Base-by-base conservation (phyloP, 768 basidiomycete genomes). In the Holtermannia corniformis region DNA sequence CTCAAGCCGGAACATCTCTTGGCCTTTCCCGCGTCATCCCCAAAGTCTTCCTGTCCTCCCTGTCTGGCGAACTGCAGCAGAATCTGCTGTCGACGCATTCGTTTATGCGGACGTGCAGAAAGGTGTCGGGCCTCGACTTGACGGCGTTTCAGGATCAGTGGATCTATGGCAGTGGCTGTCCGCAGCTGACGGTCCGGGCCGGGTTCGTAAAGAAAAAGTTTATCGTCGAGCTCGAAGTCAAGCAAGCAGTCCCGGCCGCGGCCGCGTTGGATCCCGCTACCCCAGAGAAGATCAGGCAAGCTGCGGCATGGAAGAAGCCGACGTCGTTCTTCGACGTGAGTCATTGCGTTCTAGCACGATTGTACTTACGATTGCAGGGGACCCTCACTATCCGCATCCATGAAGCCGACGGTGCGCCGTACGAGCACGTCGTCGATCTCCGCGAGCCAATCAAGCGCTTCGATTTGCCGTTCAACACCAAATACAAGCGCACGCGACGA, bases 301-400 rank as follows among this genome's bases (percentile, higher is more conserved):
- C 49, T 23, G 51, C 52, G 5, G 52, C 50, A 3, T 62, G 55
- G 51, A 64, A 65, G 49, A 59, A 64, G 45, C 91, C 92, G 20
- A 86, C 95, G 1, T 76, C 80, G 5, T 82, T 87, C 62, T 99
- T 99, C 61, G 92, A 96, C 76, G 87, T 87, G 21, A 55, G 64
- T 56, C 5, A 54, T 16, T 37, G 76, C 63, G 41, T 28, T 51
- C 25, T 44, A 41, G 21, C 26, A 7, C 10, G 21, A 22, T 44
- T 22, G 3, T 40, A n/a, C 50, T 49, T 44, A 49, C 53, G 21
- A 21, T 11, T 44, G 21, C 51, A 90, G 83, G 95, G 95, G 16
- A 88, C 91, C 78, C 89, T 99, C 85, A 97, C 95, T 23, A 85
- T 99, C 54, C 87, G 95, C 25, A 95, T 97, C 48, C 93, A 97